Evolutionary conservation across 106 monocot genomes (phyloP).

Genomic region (Acorus gramineus): DNA sequence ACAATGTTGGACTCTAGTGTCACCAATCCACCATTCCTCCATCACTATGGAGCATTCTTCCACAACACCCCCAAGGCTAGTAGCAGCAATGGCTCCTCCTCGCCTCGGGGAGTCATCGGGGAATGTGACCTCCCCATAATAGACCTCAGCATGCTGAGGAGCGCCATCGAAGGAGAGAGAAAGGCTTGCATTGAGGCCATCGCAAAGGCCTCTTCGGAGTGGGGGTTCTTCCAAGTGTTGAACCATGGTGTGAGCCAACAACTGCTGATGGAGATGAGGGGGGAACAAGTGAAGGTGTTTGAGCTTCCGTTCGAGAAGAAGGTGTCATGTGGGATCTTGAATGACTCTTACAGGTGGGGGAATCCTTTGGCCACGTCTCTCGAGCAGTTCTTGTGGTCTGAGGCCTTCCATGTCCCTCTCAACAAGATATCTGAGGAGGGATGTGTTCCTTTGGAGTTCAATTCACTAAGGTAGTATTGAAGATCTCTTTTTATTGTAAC

Average conservation of each 20-base stretch:
- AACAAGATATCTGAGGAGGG: conserved; percentile 27
- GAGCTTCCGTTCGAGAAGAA: conserved; percentile 54
- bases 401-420: conserved; percentile 81
- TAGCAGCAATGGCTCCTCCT: too few species aligned
- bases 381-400: conserved; percentile 84
- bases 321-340: conserved; percentile 25
- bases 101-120: not conserved
- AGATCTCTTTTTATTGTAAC: too few species aligned
- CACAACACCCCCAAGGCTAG: too few species aligned
- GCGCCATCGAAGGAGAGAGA: conserved; percentile 1
- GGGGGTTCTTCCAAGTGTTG: conserved; percentile 65
- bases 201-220: conserved; percentile 25
- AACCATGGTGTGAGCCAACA: conserved; percentile 65
- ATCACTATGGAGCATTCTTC: too few species aligned
- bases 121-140: conserved; percentile 33
- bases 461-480: conserved; percentile 35
- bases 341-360: conserved; percentile 78
- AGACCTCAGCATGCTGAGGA: conserved; percentile 15
- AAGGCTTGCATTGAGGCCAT: conserved; percentile 17
- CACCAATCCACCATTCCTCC: too few species aligned
- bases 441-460: conserved; percentile 32
- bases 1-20: too few species aligned
- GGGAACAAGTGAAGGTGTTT: conserved; percentile 53
- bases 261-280: conserved; percentile 47
- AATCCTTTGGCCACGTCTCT: conserved; percentile 46